Evolutionary conservation across 2,329 filamentous ascomycete genomes (phyloP), one percentile per base, ranked within the genome.

Genomic region (Aureobasidium sp.): DNA sequence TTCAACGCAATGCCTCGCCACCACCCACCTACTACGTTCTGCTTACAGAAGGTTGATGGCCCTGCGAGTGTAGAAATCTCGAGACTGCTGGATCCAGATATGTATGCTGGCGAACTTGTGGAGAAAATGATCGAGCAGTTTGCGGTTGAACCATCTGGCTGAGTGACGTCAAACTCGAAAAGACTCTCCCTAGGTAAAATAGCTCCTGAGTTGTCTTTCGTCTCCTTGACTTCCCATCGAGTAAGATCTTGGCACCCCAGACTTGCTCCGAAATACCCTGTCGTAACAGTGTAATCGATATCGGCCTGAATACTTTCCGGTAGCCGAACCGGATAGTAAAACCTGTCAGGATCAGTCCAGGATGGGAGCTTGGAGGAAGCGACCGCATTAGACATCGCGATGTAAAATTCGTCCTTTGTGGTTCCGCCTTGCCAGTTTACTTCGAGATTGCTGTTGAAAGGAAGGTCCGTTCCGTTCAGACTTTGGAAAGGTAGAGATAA

Each of bases 311-410:
- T 56, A 8, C 5, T 57, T 9, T 3, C 70, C 12, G 33, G 17
- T 2, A 33, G 11, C 19, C 3, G 7, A 11, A 44, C 14, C 0
- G 81, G 79, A 0, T 82, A 63, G 48, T 84, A 85, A 11, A 76
- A 79, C 11, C 73, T 75, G 0, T 74, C 66, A 0, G 69, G 27
- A 1, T 80, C 76, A 0, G 78, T 73, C 83, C 84, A 86, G 0
- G 80, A 66, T 0, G 81, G 79, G 0, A 85, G 68, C 0, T 72
- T 64, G 0, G 79, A 81, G 0, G 72, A 71, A 0, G 68, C 65
- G 0, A 76, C 77, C 0, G 77, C 48, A 29, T 85, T 84, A 0
- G 81, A 77, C 57, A 78, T 72, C 0, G 73, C 69, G 0, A 77
- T 64, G 2, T 81, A 69, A 48, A 78, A 79, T 9, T 77, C 74